A percentile compares a stretch with the other conserved stretches of the same genome.
These are phyloP conservation scores for Cutaneotrichosporon mucoides DNA, from an alignment of 1,284 basidiomycete genomes.

Conservation along the genomic window DNA sequence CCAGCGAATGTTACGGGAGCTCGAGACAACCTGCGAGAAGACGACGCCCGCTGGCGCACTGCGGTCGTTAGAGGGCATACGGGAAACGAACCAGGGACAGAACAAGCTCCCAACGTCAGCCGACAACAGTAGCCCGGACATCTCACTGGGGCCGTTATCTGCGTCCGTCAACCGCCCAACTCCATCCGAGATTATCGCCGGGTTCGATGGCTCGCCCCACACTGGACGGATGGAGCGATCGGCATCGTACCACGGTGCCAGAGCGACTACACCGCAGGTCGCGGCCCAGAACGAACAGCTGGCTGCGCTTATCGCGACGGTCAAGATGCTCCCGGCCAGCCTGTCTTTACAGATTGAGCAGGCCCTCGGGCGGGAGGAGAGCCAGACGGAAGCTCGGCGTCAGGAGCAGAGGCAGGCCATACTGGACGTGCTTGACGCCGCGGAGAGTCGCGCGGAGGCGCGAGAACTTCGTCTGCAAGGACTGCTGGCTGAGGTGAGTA, in stretches of 20 bases:
- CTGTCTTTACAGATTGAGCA: neutral
- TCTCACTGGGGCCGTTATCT: neutral
- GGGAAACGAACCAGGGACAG: neutral
- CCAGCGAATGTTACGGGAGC: neutral
- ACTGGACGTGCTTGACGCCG: slow-evolving; percentile 13
- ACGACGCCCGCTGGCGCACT: slow-evolving; percentile 9
- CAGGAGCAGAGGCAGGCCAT: slow-evolving; percentile 7
- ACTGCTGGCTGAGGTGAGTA: slow-evolving; percentile 18
- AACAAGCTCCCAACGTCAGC: neutral
- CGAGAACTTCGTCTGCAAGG: slow-evolving; percentile 16
- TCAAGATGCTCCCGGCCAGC: slow-evolving; percentile 7
- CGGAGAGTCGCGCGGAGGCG: slow-evolving; percentile 12
- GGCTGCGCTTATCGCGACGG: neutral
- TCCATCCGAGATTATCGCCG: neutral
- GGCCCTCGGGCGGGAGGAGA: neutral
- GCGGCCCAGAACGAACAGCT: neutral
- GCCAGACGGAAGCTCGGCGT: neutral
- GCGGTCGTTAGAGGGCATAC: slow-evolving; percentile 6
- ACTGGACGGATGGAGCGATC: neutral
- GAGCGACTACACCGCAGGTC: neutral
- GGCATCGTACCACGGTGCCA: neutral
- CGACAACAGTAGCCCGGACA: too few species aligned
- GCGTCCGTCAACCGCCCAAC: neutral
- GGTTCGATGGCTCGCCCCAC: neutral
- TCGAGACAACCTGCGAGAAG: neutral